Evolutionary conservation across 306 rosid species (phyloP).

Genomic region (Benincasa hispida): DNA sequence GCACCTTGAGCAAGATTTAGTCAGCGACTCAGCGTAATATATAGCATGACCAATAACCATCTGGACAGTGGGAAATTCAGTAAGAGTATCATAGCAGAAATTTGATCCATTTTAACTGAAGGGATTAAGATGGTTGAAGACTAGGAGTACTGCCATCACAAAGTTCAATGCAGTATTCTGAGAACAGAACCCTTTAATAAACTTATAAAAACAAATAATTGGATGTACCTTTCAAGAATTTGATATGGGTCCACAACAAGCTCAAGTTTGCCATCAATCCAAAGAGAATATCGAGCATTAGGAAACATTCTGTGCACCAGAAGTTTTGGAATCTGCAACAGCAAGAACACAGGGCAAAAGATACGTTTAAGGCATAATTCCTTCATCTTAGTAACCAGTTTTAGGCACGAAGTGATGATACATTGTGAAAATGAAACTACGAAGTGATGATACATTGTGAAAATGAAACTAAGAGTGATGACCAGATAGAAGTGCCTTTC

Average conservation of each 20-base stretch:
- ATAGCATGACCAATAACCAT: background rate
- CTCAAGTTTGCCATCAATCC: slow-evolving; percentile 93
- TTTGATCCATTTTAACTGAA: background rate
- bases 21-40: background rate
- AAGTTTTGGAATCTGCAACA: slow-evolving; percentile 83
- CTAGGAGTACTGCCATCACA: background rate
- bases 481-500: background rate
- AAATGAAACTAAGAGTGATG: background rate
- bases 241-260: slow-evolving; percentile 86
- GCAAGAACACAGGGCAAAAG: slow-evolving; percentile 14
- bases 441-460: background rate
- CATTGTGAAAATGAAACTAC: too few relatives aligned
- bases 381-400: background rate
- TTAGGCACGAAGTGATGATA: background rate
- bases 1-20: background rate
- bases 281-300: slow-evolving; percentile 75
- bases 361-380: background rate
- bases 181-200: background rate
- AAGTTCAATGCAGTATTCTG: background rate
- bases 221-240: slow-evolving; percentile 73
- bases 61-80: background rate
- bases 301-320: slow-evolving; percentile 83
- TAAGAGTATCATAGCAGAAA: background rate
- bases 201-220: background rate
- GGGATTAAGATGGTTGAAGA: background rate